These are phyloP conservation scores for Saccharum hybrid DNA, from an alignment of 202 grass and related monocot genomes.

Conservation along the genomic window DNA sequence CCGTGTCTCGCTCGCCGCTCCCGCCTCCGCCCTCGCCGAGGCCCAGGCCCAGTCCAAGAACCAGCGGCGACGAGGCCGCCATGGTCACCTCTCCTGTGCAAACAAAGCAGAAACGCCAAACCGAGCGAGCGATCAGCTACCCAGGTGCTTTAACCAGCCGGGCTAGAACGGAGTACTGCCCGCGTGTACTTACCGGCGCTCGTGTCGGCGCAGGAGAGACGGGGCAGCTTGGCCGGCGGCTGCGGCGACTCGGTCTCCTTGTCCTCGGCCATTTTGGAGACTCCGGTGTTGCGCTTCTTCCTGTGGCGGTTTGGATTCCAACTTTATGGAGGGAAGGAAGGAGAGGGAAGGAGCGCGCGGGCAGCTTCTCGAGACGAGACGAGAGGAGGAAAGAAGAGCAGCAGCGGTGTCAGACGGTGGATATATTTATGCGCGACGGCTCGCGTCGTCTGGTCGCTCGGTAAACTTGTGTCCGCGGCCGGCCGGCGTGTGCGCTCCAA, in stretches of 20 bases:
- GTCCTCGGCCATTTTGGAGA: conserved; percentile 52
- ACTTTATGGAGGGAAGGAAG: neutral
- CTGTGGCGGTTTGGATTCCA: conserved; percentile 10
- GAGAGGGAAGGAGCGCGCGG: neutral
- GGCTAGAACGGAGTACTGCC: neutral
- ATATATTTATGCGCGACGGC: conserved; percentile 42
- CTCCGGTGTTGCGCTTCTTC: neutral
- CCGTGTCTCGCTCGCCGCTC: neutral
- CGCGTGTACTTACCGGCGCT: conserved; percentile 34
- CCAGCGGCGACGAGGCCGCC: conserved; percentile 67
- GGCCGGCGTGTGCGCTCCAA: neutral
- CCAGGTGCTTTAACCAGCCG: neutral
- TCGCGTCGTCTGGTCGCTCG: conserved; percentile 38
- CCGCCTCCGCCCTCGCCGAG: conserved; percentile 41
- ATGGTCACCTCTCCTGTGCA: conserved; percentile 63
- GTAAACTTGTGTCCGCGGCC: neutral
- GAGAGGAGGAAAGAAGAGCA: conserved; percentile 27
- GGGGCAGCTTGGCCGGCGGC: conserved; percentile 65
- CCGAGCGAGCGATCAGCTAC: neutral
- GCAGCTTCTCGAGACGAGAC: conserved; percentile 36
- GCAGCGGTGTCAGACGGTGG: conserved; percentile 34
- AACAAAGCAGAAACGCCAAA: neutral
- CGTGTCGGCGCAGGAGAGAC: conserved; percentile 54
- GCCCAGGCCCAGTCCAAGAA: conserved; percentile 71
- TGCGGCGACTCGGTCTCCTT: conserved; percentile 55